These are phyloP conservation scores for Cladorrhinum sp. DNA, from an alignment of 2,329 filamentous ascomycete genomes.

Conservation along the genomic window DNA sequence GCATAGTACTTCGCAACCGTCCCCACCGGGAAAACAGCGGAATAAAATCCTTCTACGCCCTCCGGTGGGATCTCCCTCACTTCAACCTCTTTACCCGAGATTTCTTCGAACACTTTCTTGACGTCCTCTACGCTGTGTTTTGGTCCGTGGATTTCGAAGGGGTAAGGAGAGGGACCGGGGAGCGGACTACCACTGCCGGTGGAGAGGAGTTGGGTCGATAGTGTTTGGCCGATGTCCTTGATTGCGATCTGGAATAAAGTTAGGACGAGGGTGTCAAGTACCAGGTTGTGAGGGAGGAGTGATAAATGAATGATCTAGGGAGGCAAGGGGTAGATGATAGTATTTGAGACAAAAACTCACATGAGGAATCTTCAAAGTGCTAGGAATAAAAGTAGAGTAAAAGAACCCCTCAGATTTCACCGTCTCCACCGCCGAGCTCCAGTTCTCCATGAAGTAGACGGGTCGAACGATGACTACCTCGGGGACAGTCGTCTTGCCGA, in stretches of 20 bases:
- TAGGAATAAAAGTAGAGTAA: constrained; percentile 34
- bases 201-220: constrained; percentile 16
- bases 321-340: background rate
- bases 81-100: constrained; percentile 27
- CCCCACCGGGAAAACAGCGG: constrained; percentile 17
- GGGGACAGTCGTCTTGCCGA: constrained; percentile 16
- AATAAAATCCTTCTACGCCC: constrained; percentile 20
- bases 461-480: constrained; percentile 34
- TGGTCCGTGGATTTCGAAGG: constrained; percentile 35
- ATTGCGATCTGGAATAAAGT: constrained; percentile 25
- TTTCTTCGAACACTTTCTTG: constrained; percentile 30
- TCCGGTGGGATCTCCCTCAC: constrained; percentile 24
- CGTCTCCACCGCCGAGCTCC: constrained; percentile 30
- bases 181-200: background rate
- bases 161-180: constrained; percentile 26
- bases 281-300: too few relatives aligned
- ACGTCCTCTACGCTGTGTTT: constrained; percentile 32
- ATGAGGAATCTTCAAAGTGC: constrained; percentile 5
- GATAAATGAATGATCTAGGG: too few relatives aligned
- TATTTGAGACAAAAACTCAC: background rate
- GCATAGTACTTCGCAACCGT: constrained; percentile 16
- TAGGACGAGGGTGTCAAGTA: too few relatives aligned
- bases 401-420: constrained; percentile 29
- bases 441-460: constrained; percentile 41
- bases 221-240: constrained; percentile 22